Evolutionary conservation across 2,329 filamentous ascomycete species (phyloP).

Genomic region (Penicillium thymicola): DNA sequence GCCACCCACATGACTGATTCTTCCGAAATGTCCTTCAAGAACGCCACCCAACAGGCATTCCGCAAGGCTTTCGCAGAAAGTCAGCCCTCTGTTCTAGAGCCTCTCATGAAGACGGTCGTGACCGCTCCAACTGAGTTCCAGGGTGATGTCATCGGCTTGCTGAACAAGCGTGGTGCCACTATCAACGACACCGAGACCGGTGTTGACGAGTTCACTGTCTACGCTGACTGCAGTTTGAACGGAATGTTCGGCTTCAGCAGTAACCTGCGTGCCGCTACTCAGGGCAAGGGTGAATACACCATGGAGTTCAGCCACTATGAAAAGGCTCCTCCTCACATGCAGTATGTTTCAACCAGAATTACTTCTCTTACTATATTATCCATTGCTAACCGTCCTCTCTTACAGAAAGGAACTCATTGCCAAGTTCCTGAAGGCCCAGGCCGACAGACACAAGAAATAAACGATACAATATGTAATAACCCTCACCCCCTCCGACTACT

Average conservation of each 20-base stretch:
- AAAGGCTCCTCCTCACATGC: constrained; percentile 78
- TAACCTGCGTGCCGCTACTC: constrained; percentile 85
- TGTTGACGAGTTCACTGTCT: constrained; percentile 86
- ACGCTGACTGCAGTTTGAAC: constrained; percentile 89
- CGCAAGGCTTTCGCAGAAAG: constrained; percentile 83
- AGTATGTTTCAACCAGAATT: constrained; percentile 57
- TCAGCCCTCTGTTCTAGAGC: constrained; percentile 82
- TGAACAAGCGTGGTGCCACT: constrained; percentile 95
- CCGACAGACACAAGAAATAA: constrained; percentile 62
- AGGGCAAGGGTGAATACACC: constrained; percentile 96
- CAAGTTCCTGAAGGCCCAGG: constrained; percentile 65
- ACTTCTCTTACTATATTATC: background rate
- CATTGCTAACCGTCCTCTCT: constrained; percentile 9
- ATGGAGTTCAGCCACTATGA: constrained; percentile 99
- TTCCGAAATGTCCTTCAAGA: constrained; percentile 92
- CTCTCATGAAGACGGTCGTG: constrained; percentile 96
- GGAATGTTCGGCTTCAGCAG: constrained; percentile 97
- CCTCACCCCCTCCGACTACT: constrained; percentile 5
- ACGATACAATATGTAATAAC: constrained; percentile 11
- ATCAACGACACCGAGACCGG: constrained; percentile 96
- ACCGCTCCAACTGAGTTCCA: constrained; percentile 97
- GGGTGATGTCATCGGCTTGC: constrained; percentile 85
- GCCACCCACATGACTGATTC: constrained; percentile 98
- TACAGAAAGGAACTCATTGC: constrained; percentile 62
- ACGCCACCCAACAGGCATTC: constrained; percentile 94